Evolutionary conservation across 1,284 basidiomycete genomes (phyloP).

Genomic region (Boletus mariae): DNA sequence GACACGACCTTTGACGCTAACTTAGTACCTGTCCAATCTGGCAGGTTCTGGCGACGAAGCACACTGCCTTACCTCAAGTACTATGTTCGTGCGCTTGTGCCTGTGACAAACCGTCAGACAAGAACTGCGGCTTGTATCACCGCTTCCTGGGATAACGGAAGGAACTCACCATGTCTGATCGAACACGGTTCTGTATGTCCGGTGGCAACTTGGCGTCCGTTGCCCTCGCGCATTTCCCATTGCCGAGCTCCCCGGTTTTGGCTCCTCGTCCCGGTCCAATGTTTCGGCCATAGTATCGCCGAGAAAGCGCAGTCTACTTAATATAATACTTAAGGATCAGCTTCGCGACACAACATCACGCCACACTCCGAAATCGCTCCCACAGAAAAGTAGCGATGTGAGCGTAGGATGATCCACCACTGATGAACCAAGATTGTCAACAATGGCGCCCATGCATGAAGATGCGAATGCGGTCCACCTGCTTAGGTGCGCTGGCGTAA

Average conservation of each 20-base stretch:
- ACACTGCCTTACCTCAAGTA: conserved; percentile 3
- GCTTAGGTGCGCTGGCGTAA: not conserved
- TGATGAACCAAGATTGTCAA: conserved; percentile 15
- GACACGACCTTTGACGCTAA: conserved; percentile 3
- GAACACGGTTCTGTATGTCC: conserved; percentile 1
- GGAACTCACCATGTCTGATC: conserved; percentile 1
- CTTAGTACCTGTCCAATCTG: conserved; percentile 1
- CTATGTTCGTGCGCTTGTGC: not conserved
- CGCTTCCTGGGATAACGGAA: conserved; percentile 18
- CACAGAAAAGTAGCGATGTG: not conserved
- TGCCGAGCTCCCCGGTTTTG: conserved; percentile 15
- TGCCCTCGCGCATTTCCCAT: conserved; percentile 15
- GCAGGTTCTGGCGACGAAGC: conserved; percentile 8
- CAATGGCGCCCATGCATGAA: not conserved
- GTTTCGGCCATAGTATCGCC: conserved; percentile 5
- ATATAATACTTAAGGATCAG: not conserved
- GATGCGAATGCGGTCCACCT: not conserved
- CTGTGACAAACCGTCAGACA: conserved; percentile 15
- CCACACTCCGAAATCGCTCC: not conserved
- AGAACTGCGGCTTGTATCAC: conserved; percentile 7
- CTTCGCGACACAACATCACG: not conserved
- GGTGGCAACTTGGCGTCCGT: conserved; percentile 18
- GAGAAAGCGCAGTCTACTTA: not conserved
- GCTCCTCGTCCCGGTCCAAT: not conserved
- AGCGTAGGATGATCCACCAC: conserved; percentile 17